Percentiles rank a stretch among this genome's conserved stretches.
Conservation (phyloP, 805 yeast genomes). For the Kluyveromyces wickerhamii region DNA sequence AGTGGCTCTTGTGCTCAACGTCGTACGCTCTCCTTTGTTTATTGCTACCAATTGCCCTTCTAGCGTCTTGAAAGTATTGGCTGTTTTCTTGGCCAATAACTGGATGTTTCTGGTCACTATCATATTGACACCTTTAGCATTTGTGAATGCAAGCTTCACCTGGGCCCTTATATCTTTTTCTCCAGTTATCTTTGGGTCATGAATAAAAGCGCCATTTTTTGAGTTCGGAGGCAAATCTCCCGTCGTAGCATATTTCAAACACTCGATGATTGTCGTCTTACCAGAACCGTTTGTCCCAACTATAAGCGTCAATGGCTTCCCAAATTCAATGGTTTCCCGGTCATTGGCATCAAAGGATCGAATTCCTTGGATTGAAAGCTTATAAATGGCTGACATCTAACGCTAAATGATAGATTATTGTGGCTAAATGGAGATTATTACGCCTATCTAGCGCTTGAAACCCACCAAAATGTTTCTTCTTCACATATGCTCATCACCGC, state of each 20-base stretch:
- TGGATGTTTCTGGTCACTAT: constrained; percentile 82
- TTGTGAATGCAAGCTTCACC: constrained; percentile 76
- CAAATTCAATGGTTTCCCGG: constrained; percentile 81
- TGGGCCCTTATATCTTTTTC: constrained; percentile 80
- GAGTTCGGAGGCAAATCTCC: constrained; percentile 95
- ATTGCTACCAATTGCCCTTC: constrained; percentile 80
- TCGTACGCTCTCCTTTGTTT: constrained; percentile 56
- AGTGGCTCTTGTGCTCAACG: constrained; percentile 71
- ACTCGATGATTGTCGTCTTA: constrained; percentile 92
- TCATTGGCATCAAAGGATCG: constrained; percentile 84
- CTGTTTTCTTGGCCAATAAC: constrained; percentile 51
- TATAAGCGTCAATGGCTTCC: constrained; percentile 82
- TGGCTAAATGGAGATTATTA: no score
- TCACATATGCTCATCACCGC: no score
- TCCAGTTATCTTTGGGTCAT: constrained; percentile 79
- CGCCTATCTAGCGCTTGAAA: no score
- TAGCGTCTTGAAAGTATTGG: constrained; percentile 75
- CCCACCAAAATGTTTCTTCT: no score
- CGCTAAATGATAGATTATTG: no score
- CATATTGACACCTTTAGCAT: constrained; percentile 68
- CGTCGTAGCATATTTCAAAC: constrained; percentile 87
- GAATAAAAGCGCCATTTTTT: constrained; percentile 92
- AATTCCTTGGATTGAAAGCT: constrained; percentile 76
- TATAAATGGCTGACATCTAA: constrained; percentile 37
- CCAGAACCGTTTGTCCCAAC: constrained; percentile 97